Percentiles rank a stretch among this genome's conserved stretches.
These are phyloP conservation scores for Beauveria medogensis DNA, from an alignment of 2,329 filamentous ascomycete species.

Conservation along the genomic window DNA sequence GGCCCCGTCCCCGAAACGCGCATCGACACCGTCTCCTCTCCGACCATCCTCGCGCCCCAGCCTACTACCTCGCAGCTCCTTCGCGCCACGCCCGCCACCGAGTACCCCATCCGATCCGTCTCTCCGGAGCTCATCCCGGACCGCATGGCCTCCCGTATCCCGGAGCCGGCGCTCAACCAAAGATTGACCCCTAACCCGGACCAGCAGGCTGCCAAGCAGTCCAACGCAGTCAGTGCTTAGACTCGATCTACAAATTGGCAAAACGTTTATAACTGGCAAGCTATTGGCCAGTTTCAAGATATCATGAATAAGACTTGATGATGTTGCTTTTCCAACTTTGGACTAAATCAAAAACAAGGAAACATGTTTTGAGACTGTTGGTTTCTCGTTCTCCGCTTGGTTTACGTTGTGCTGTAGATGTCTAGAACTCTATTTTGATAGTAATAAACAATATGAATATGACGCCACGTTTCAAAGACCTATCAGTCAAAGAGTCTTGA, in stretches of 20 bases:
- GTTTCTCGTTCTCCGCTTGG: neutral
- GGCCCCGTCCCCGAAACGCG: conserved; percentile 30
- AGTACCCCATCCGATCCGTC: conserved; percentile 46
- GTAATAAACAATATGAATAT: neutral
- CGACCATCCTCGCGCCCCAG: conserved; percentile 44
- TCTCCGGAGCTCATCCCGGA: conserved; percentile 56
- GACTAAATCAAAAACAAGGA: neutral
- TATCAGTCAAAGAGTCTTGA: too few relatives aligned
- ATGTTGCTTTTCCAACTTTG: neutral
- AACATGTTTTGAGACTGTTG: neutral
- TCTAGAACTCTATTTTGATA: neutral
- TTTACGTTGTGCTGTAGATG: neutral
- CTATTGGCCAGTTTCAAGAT: neutral
- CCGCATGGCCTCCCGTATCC: conserved; percentile 51
- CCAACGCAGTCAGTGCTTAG: conserved; percentile 20
- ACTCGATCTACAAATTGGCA: neutral
- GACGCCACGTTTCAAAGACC: neutral
- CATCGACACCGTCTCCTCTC: conserved; percentile 35
- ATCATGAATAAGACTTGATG: neutral
- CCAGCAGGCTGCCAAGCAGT: conserved; percentile 27
- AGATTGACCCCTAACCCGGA: conserved; percentile 43
- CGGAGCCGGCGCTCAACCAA: conserved; percentile 36
- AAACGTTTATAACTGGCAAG: neutral
- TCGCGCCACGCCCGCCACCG: conserved; percentile 45
- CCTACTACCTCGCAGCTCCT: conserved; percentile 48